phyloP scores from a whole-genome alignment of 495 filamentous ascomycete species.

The Trichoderma virens region DNA sequence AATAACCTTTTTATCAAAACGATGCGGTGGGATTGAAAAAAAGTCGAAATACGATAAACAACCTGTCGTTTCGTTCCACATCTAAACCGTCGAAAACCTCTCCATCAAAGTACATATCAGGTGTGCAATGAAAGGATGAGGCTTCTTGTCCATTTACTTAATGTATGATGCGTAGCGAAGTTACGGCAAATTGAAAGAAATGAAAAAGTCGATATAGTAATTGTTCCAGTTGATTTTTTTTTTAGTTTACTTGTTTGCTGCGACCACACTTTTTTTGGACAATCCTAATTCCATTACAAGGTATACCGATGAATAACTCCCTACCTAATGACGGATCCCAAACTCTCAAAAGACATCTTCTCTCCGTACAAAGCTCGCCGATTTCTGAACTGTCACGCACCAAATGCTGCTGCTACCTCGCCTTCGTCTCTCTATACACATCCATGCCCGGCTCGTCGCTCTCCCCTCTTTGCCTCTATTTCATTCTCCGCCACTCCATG shows the following conservation, averaged over 20 bases:
- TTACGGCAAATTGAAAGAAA: neutral
- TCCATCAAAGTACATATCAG: neutral
- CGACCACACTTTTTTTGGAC: neutral
- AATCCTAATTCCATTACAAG: constrained; percentile 10
- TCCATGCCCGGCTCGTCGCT: neutral
- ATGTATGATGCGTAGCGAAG: neutral
- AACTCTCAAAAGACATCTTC: constrained; percentile 7
- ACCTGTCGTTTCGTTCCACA: too few relatives aligned
- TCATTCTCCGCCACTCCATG: constrained; percentile 1
- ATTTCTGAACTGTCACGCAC: neutral
- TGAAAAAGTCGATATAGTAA: neutral
- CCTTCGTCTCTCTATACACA: constrained; percentile 4
- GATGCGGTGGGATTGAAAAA: too few relatives aligned
- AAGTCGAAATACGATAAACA: too few relatives aligned
- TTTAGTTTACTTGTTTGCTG: neutral
- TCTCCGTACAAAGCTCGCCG: neutral
- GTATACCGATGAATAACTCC: constrained; percentile 9
- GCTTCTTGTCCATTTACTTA: neutral
- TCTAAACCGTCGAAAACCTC: neutral
- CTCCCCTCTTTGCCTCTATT: neutral
- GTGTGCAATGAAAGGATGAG: neutral
- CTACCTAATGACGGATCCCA: constrained; percentile 9
- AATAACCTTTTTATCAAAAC: too few relatives aligned
- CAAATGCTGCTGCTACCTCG: neutral
- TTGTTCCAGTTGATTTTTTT: neutral